These are phyloP conservation scores for Candida tropicalis DNA, from an alignment of 1,139 yeast species.

Conservation along the genomic window DNA sequence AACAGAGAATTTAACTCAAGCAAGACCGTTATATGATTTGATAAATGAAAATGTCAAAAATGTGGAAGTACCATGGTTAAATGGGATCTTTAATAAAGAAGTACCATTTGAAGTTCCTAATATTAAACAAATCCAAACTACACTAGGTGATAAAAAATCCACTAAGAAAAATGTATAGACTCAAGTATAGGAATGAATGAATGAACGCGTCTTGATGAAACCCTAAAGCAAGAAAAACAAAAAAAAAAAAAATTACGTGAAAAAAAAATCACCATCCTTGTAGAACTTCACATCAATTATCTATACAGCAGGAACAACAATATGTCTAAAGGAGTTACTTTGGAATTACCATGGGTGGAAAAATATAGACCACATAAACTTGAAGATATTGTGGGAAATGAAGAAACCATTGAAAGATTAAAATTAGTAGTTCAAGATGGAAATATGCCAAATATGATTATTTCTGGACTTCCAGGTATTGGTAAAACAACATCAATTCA, in stretches of 20 bases:
- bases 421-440: constrained; percentile 88
- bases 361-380: constrained; percentile 83
- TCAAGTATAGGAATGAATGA: too few species aligned
- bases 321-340: constrained; percentile 17
- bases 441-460: constrained; percentile 94
- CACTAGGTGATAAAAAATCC: constrained; percentile 31
- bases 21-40: constrained; percentile 31
- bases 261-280: neutral
- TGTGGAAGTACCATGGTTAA: constrained; percentile 50
- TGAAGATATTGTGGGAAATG: constrained; percentile 90
- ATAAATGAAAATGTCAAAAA: constrained; percentile 36
- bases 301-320: too few species aligned
- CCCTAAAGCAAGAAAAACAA: constrained; percentile 7
- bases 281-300: neutral
- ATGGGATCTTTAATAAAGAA: constrained; percentile 27
- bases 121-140: constrained; percentile 43
- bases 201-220: neutral
- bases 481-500: constrained; percentile 95
- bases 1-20: constrained; percentile 23
- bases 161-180: constrained; percentile 19
- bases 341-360: constrained; percentile 78
- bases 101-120: constrained; percentile 31
- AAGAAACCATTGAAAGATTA: constrained; percentile 83
- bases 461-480: constrained; percentile 94
- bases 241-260: constrained; percentile 1